These are phyloP conservation scores for Guadua angustifolia DNA, from an alignment of 176 grass and related monocot species.

Conservation along the genomic window DNA sequence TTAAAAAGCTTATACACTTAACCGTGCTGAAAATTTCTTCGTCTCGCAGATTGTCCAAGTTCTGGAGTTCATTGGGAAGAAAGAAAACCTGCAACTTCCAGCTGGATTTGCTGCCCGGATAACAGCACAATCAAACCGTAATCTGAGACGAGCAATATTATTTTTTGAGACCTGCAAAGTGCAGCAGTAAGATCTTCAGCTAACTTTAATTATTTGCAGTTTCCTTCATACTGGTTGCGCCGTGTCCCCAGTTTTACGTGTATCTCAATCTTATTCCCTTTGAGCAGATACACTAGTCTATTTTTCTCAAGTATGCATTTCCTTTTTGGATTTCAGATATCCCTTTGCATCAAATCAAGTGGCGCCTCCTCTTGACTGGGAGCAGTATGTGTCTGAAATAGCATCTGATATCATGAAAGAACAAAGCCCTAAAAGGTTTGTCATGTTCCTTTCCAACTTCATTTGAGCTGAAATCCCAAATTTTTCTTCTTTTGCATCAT, in stretches of 20 bases:
- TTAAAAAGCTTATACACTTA: not conserved
- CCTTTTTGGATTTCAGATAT: conserved; percentile 63
- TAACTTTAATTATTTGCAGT: conserved; percentile 14
- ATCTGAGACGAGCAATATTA: conserved; percentile 91
- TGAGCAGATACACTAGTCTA: not conserved
- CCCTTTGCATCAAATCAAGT: conserved; percentile 86
- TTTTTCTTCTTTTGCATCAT: not conserved
- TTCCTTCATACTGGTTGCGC: not conserved
- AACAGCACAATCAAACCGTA: conserved; percentile 80
- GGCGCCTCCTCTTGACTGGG: conserved; percentile 89
- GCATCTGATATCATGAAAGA: conserved; percentile 90
- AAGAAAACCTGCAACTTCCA: conserved; percentile 88
- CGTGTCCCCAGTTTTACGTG: not conserved
- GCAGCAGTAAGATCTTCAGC: conserved; percentile 69
- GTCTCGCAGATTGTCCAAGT: conserved; percentile 76
- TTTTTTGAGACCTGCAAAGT: conserved; percentile 97
- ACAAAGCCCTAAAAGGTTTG: conserved; percentile 95
- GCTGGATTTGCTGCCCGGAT: conserved; percentile 76
- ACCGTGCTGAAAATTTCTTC: conserved; percentile 8
- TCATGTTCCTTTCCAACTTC: conserved; percentile 13
- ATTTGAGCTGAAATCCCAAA: not conserved
- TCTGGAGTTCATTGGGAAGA: conserved; percentile 93
- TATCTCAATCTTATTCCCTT: not conserved
- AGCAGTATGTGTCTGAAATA: conserved; percentile 92
- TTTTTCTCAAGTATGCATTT: conserved; percentile 13